Conservation (phyloP, 495 filamentous ascomycete species). For the Penicillium cinerascens region DNA sequence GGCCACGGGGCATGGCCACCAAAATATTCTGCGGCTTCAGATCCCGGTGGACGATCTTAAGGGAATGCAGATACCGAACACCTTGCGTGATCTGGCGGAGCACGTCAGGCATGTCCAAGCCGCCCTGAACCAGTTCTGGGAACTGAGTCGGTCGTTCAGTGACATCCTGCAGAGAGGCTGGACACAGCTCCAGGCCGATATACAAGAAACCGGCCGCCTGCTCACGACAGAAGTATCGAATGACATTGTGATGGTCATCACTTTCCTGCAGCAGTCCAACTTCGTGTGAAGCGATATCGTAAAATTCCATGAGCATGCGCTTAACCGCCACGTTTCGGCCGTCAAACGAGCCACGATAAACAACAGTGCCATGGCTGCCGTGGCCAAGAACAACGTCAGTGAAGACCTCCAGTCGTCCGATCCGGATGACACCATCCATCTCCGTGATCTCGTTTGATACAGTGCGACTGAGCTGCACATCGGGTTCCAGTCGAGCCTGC, state of each 20-base stretch:
- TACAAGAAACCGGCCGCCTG: conserved; percentile 88
- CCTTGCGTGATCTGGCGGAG: conserved; percentile 85
- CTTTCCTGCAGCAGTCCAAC: conserved; percentile 86
- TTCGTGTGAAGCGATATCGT: conserved; percentile 92
- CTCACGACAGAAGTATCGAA: conserved; percentile 91
- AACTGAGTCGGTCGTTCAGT: conserved; percentile 65
- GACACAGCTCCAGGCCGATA: conserved; percentile 94
- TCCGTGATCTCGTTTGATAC: conserved; percentile 40
- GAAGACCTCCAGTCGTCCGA: conserved; percentile 70
- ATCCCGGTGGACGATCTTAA: conserved; percentile 95
- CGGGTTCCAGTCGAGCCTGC: conserved; percentile 53
- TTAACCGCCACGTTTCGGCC: conserved; percentile 94
- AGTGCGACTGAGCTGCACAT: conserved; percentile 44
- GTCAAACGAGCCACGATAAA: conserved; percentile 81
- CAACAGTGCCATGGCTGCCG: conserved; percentile 82
- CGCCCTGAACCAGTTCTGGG: conserved; percentile 50
- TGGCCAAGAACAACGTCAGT: conserved; percentile 70
- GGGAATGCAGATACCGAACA: conserved; percentile 79
- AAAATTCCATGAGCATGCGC: conserved; percentile 91
- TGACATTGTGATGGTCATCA: conserved; percentile 93
- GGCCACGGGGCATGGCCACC: conserved; percentile 55
- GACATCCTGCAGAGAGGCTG: conserved; percentile 86
- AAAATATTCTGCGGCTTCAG: conserved; percentile 97
- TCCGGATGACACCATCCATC: conserved; percentile 55
- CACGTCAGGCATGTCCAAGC: conserved; percentile 58